Conservation (phyloP, 345 rosid genomes). For the Eucalyptus sp. region DNA sequence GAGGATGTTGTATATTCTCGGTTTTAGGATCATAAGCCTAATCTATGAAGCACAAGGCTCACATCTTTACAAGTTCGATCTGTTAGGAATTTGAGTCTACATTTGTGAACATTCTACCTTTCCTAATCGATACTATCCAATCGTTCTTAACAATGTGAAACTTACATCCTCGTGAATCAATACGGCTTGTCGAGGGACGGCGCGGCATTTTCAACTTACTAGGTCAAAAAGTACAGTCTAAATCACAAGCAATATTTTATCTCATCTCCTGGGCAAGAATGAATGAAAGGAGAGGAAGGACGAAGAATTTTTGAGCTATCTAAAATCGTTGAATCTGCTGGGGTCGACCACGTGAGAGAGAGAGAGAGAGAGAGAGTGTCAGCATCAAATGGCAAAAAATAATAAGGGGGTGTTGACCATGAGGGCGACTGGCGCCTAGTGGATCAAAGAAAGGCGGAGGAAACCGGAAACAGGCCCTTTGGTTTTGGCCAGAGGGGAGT, state of each 20-base stretch:
- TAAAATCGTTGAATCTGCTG: background rate
- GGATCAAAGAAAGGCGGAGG: background rate
- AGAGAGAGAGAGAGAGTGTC: background rate
- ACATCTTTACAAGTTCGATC: background rate
- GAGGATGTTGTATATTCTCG: no score
- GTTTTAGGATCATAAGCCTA: no score
- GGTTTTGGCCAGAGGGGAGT: background rate
- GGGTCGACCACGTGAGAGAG: background rate
- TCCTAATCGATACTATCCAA: rapidly evolving
- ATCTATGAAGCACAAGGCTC: background rate
- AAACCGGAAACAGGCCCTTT: background rate
- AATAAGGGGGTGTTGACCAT: background rate
- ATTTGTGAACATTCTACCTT: no score
- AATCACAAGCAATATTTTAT: no score
- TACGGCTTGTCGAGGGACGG: no score
- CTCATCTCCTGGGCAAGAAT: background rate
- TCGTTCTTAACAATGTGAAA: background rate
- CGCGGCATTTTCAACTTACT: no score
- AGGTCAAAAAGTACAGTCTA: no score
- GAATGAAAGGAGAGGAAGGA: no score
- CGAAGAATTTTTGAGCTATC: background rate
- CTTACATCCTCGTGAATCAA: no score
- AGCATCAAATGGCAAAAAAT: background rate
- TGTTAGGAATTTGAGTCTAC: no score
- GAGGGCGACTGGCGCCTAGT: background rate